Evolutionary conservation across 495 filamentous ascomycete genomes (phyloP).

Genomic region (Ramalina peruviana): DNA sequence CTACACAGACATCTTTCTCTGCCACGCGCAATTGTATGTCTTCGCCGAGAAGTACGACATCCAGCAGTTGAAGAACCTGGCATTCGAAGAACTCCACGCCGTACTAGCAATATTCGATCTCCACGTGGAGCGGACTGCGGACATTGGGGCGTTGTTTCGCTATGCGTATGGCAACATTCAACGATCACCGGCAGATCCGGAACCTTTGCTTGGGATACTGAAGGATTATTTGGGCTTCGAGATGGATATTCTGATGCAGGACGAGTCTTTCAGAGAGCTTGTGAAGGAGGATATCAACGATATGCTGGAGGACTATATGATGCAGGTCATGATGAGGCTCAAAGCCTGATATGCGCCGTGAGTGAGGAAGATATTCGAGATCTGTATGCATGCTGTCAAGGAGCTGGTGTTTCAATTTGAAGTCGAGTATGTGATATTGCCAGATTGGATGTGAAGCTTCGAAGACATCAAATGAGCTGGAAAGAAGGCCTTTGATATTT

Average conservation of each 20-base stretch:
- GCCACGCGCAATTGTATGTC: constrained; percentile 24
- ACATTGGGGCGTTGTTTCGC: constrained; percentile 22
- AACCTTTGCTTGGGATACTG: constrained; percentile 18
- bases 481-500: no score
- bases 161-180: constrained; percentile 20
- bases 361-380: no score
- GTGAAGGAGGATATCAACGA: neutral
- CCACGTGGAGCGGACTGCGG: constrained; percentile 10
- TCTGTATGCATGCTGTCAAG: no score
- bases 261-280: neutral
- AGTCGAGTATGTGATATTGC: no score
- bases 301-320: constrained; percentile 1
- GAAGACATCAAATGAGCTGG: no score
- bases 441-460: no score
- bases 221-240: constrained; percentile 18
- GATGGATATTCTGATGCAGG: constrained; percentile 15
- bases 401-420: no score
- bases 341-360: constrained; percentile 10
- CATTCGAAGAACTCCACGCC: constrained; percentile 20
- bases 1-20: constrained; percentile 25
- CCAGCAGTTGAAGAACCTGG: constrained; percentile 15
- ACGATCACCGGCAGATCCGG: neutral
- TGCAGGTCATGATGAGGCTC: neutral
- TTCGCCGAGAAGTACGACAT: constrained; percentile 25
- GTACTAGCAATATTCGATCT: constrained; percentile 22